These are phyloP conservation scores for Mitragyna speciosa DNA, from an alignment of 257 asterid genomes.

Conservation along the genomic window DNA sequence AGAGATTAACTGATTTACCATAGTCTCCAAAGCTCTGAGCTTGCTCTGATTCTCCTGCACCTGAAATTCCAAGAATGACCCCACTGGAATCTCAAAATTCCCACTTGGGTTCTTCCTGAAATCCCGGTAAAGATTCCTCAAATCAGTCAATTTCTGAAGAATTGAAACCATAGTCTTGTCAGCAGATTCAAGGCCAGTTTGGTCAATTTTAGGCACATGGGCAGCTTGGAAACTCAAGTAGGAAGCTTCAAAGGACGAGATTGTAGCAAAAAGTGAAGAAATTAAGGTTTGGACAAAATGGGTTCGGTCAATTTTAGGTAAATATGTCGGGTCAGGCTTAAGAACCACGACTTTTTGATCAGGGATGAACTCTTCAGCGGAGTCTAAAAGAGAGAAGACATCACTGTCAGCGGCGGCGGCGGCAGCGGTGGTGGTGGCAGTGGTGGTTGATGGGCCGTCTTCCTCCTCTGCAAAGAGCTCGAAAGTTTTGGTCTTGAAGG, in stretches of 20 bases:
- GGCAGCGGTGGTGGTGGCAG: slow-evolving; percentile 14
- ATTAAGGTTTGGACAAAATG: slow-evolving; percentile 47
- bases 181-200: slow-evolving; percentile 56
- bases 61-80: slow-evolving; percentile 68
- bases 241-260: slow-evolving; percentile 89
- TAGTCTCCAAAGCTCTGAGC: slow-evolving; percentile 85
- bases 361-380: slow-evolving; percentile 84
- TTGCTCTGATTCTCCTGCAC: slow-evolving; percentile 99
- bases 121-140: slow-evolving; percentile 55
- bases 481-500: slow-evolving; percentile 83
- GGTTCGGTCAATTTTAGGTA: slow-evolving; percentile 21
- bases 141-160: slow-evolving; percentile 66
- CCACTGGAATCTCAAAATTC: slow-evolving; percentile 54
- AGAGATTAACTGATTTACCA: slow-evolving; percentile 71
- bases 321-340: slow-evolving; percentile 61
- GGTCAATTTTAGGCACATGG: slow-evolving; percentile 76
- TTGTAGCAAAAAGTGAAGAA: slow-evolving; percentile 62
- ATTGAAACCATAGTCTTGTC: slow-evolving; percentile 64
- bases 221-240: slow-evolving; percentile 88
- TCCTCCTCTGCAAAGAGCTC: slow-evolving; percentile 73
- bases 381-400: slow-evolving; percentile 61
- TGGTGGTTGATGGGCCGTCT: not conserved
- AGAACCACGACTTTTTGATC: slow-evolving; percentile 88
- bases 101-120: slow-evolving; percentile 34
- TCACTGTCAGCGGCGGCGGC: slow-evolving; percentile 41